Base-by-base conservation (phyloP, 1,139 yeast species). In the Entelexis paramagnoliae region DNA sequence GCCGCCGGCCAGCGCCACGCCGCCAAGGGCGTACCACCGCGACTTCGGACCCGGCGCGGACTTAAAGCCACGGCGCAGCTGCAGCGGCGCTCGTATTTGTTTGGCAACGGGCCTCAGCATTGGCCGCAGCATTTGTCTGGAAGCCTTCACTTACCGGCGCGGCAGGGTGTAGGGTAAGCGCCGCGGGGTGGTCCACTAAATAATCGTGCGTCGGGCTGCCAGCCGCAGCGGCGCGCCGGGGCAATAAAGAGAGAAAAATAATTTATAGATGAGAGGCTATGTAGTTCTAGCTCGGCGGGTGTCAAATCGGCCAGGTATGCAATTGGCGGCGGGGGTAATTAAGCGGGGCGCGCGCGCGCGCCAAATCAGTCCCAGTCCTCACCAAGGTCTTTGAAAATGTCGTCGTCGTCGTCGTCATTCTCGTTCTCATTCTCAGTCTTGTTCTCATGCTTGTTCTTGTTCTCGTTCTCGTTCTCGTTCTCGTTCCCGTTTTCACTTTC, bases 311-410 rank as follows among this genome's bases (percentile, higher is more conserved):
- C 30, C 30, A 11, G 30, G 13, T 3, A 28, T 28, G 30, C 30
- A 28, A 28, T 22, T 22, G 24, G 6, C 6, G 24, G 24, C 6
- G 6, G 6, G 24, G 24, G 24, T 6, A 6, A 22, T 22, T 22
- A 22, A 22, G 24, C 24, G 6, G 24, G 24, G 24, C 6, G 24
- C 24, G 24, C 11, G 30, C 13, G 30, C 30, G 10, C 19, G n/a
- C 8, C 7, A 17, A 14, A 4, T 22, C 20, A 53, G 41, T 52
- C 54, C 55, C 54, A 52, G 34, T 52, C 52, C 14, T 40, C 46
- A 16, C 28, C 52, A n/a, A 53, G 41, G n/a, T 54, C 56, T 24
- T 44, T 44, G 26, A 32, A 29, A 24, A 53, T 28, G n/a, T 51
- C 49, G 17, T 51, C 49, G 10, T 51, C 51, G 22, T 36, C 49